These are phyloP conservation scores for Candolleomyces aberdarensis DNA, from an alignment of 768 basidiomycete species.

Conservation along the genomic window DNA sequence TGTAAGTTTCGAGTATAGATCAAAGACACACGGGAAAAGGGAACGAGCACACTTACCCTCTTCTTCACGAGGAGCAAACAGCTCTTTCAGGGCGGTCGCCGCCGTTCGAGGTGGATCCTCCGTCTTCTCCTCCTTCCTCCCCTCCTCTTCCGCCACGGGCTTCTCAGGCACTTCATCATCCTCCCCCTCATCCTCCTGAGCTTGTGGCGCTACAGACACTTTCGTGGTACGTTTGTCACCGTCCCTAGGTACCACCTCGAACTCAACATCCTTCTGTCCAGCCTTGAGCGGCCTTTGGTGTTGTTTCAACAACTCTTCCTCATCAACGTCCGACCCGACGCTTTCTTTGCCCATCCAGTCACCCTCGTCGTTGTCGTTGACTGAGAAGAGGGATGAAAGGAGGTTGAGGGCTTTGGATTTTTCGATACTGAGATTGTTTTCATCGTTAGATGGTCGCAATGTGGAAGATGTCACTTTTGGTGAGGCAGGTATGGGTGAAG, in stretches of 20 bases:
- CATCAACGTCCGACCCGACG: constrained; percentile 54
- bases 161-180: constrained; percentile 8
- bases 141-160: constrained; percentile 11
- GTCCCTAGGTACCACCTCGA: constrained; percentile 33
- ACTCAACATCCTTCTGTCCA: constrained; percentile 26
- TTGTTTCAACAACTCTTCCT: constrained; percentile 29
- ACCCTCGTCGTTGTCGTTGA: constrained; percentile 33
- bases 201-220: constrained; percentile 1
- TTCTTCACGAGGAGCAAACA: constrained; percentile 70
- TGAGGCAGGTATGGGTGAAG: constrained; percentile 1
- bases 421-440: constrained; percentile 38
- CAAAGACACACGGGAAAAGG: background rate
- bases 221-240: background rate
- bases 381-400: constrained; percentile 50
- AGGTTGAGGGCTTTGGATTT: constrained; percentile 45
- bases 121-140: constrained; percentile 7
- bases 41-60: constrained; percentile 44
- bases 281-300: constrained; percentile 12
- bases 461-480: background rate
- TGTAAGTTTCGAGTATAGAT: background rate
- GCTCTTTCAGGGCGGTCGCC: constrained; percentile 54
- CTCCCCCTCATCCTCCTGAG: constrained; percentile 9
- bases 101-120: constrained; percentile 10
- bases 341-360: constrained; percentile 65
- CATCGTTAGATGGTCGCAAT: constrained; percentile 8